phyloP scores from a whole-genome alignment of 2,329 filamentous ascomycete genomes.

The Cytospora paraplurivora region DNA sequence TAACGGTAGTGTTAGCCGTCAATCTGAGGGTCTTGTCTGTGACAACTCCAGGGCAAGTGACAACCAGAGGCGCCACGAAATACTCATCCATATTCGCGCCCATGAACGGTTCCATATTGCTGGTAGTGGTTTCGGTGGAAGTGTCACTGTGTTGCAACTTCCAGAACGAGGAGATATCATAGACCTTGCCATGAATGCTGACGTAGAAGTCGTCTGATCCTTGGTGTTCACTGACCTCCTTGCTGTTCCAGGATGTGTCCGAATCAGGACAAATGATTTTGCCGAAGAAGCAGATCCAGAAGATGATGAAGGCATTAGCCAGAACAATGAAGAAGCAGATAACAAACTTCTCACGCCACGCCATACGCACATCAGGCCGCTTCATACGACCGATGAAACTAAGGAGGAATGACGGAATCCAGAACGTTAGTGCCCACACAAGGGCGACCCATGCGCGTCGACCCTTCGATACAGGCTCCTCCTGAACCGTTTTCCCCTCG shows the following conservation, averaged over 20 bases:
- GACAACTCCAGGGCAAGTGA: conserved; percentile 75
- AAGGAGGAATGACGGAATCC: conserved; percentile 86
- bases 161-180: conserved; percentile 91
- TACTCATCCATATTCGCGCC: conserved; percentile 82
- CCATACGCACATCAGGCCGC: conserved; percentile 92
- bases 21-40: conserved; percentile 58
- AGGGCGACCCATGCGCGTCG: conserved; percentile 79
- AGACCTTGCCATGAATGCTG: conserved; percentile 83
- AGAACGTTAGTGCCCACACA: conserved; percentile 88
- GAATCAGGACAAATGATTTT: conserved; percentile 85
- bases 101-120: conserved; percentile 74
- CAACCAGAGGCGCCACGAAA: conserved; percentile 75
- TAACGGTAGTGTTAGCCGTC: conserved; percentile 64
- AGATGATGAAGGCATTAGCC: conserved; percentile 79
- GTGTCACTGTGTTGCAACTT: conserved; percentile 80
- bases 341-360: conserved; percentile 94
- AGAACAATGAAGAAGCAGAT: conserved; percentile 79
- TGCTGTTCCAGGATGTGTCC: conserved; percentile 81
- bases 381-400: conserved; percentile 91
- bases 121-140: conserved; percentile 58
- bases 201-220: conserved; percentile 82
- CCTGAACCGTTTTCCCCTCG: conserved; percentile 74
- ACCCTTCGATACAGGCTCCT: conserved; percentile 61
- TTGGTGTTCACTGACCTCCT: conserved; percentile 70
- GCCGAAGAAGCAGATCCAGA: conserved; percentile 90